Percentiles rank a stretch among this genome's conserved stretches.
phyloP scores from a whole-genome alignment of 768 basidiomycete species.

The Termitomyces sp. region DNA sequence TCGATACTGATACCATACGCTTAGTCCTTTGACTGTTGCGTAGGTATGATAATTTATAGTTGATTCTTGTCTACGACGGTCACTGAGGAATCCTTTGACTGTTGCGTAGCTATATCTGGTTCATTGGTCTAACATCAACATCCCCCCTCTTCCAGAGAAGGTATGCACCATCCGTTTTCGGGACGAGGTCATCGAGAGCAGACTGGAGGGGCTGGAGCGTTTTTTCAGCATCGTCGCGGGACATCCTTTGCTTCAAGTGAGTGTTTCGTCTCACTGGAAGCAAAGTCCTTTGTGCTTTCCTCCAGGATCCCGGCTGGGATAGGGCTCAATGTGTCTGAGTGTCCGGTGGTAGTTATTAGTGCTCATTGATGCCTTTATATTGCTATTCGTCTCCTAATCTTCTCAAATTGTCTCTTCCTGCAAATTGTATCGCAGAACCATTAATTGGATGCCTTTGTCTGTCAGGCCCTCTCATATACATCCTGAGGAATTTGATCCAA shows the following conservation, averaged over 20 bases:
- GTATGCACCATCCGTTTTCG: constrained; percentile 98
- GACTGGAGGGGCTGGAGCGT: constrained; percentile 90
- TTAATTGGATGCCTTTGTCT: background rate
- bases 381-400: background rate
- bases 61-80: no score
- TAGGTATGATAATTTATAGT: no score
- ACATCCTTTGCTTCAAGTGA: constrained; percentile 90
- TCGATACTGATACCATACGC: no score
- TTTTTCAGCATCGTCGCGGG: constrained; percentile 97
- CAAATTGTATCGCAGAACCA: background rate
- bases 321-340: constrained; percentile 66
- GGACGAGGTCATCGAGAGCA: constrained; percentile 91
- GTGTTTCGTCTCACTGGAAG: constrained; percentile 64
- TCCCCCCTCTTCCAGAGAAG: constrained; percentile 95
- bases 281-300: constrained; percentile 92
- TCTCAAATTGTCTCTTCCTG: no score
- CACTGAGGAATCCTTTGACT: no score
- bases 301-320: constrained; percentile 94
- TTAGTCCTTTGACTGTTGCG: no score
- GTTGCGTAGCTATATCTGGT: no score
- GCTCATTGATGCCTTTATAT: background rate
- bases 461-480: no score
- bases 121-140: no score
- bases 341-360: background rate
- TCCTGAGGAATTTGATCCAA: no score